Evolutionary conservation across 106 monocot genomes (phyloP), one percentile per base, ranked within the genome.

Genomic region (Allium fistulosum): DNA sequence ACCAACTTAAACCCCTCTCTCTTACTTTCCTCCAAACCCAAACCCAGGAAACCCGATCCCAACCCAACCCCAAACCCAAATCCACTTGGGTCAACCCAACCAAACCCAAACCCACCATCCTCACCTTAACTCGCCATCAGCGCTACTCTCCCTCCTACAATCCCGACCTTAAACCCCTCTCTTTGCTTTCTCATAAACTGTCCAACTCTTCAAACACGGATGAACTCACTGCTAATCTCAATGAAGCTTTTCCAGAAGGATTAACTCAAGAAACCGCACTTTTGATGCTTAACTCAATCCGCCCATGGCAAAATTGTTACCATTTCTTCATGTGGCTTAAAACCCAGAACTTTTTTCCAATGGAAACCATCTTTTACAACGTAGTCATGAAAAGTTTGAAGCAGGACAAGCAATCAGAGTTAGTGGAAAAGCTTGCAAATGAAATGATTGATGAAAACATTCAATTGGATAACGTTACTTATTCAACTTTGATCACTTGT

Each of bases 81-180:
- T 75, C 94, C 53, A 95, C 77, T 28, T 95, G 94, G 94, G 75
- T 88, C 70, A 95, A 95, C 72, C 94, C 94, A 28, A 81, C 94
- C 73, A 80, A 72, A 46, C 85, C 88, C 81, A 79, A 80, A 26
- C 91, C 85, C 50, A 26, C 65, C 51, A 76, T 88, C 65, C 85
- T 91, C 83, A 81, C 92, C 67, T 83, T 80, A 61, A 67, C 45
- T 48, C 92, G 88, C 79, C 92, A 88, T 7, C 53, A 69, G 28
- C 80, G 76, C 67, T 70, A 53, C 71, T 62, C 61, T 27, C 72
- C 66, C 70, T 68, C 69, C 73, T 69, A 59, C 75, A 57, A 75
- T 66, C 66, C 80, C 37, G 48, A 53, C 65, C 70, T 80, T 70
- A 18, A 75, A 53, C 47, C 51, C 71, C 68, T 80, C 72, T 69